Evolutionary conservation across 2,329 filamentous ascomycete species (phyloP).

Genomic region (Colletotrichum lindemuthianum): DNA sequence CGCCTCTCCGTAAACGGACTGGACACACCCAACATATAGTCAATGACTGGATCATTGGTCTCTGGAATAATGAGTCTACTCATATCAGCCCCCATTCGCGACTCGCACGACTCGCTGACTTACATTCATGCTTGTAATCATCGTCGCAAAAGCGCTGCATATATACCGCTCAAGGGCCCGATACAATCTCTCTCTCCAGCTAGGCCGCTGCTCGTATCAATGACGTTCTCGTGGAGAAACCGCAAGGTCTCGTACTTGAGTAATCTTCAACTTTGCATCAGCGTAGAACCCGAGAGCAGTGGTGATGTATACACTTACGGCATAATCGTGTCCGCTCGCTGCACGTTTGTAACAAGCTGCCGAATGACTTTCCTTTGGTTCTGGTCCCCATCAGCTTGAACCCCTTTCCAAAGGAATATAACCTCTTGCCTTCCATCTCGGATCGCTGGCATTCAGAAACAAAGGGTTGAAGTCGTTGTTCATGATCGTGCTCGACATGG

Average conservation of each 20-base stretch:
- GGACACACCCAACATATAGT: slow-evolving; percentile 6
- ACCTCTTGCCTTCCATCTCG: slow-evolving; percentile 6
- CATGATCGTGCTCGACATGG: slow-evolving; percentile 17
- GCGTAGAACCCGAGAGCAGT: too few species aligned
- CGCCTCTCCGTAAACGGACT: neutral
- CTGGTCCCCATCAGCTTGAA: neutral
- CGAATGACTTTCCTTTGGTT: slow-evolving; percentile 15
- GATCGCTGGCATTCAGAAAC: slow-evolving; percentile 15
- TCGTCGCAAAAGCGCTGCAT: slow-evolving; percentile 8
- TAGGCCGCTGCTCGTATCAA: rapidly evolving
- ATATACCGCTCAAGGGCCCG: slow-evolving; percentile 1
- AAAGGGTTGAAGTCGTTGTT: slow-evolving; percentile 9
- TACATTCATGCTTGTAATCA: slow-evolving; percentile 6
- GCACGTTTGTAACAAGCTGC: slow-evolving; percentile 8
- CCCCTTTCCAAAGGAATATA: neutral
- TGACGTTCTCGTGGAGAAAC: slow-evolving; percentile 3
- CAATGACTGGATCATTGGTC: neutral
- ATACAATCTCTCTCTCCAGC: neutral
- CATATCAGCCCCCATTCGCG: neutral
- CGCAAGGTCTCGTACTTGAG: slow-evolving; percentile 12
- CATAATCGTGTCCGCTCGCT: slow-evolving; percentile 11
- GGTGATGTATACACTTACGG: slow-evolving; percentile 1
- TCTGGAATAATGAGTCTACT: neutral
- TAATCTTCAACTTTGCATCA: neutral
- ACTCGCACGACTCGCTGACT: neutral